Percentiles rank a stretch among this genome's conserved stretches.
Evolutionary conservation across 257 asterid species (phyloP).

Genomic region (Gentiana straminea): DNA sequence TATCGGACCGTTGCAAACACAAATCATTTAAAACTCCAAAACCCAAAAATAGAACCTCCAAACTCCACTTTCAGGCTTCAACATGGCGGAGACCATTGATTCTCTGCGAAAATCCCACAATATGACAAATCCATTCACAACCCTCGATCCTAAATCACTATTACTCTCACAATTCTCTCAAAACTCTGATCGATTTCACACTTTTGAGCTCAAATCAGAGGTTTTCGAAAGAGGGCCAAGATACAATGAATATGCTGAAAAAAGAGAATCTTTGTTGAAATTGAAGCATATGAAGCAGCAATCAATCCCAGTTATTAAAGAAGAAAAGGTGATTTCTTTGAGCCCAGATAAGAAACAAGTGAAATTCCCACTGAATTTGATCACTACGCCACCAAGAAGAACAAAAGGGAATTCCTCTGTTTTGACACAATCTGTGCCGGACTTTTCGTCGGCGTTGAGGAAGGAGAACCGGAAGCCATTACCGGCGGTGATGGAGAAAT

Average conservation of each 20-base stretch:
- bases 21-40: slow-evolving; percentile 17
- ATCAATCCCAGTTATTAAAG: slow-evolving; percentile 1
- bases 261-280: slow-evolving; percentile 43
- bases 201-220: slow-evolving; percentile 43
- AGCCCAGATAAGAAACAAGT: slow-evolving; percentile 72
- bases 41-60: not conserved
- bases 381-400: slow-evolving; percentile 55
- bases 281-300: slow-evolving; percentile 4
- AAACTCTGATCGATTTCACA: slow-evolving; percentile 32
- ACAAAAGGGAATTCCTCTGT: slow-evolving; percentile 28
- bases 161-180: slow-evolving; percentile 49
- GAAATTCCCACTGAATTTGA: slow-evolving; percentile 38
- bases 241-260: slow-evolving; percentile 68
- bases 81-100: slow-evolving; percentile 44
- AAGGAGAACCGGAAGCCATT: slow-evolving; percentile 86
- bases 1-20: slow-evolving; percentile 58
- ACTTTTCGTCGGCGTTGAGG: slow-evolving; percentile 62
- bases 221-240: slow-evolving; percentile 70
- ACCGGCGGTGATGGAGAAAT: slow-evolving; percentile 30
- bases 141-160: slow-evolving; percentile 55
- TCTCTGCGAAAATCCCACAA: slow-evolving; percentile 26
- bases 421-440: slow-evolving; percentile 48
- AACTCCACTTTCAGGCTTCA: not conserved
- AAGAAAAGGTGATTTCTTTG: slow-evolving; percentile 13
- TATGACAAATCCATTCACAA: slow-evolving; percentile 24